Evolutionary conservation across 257 asterid species (phyloP), one percentile per base, ranked within the genome.

Genomic region (Coffea canephora): DNA sequence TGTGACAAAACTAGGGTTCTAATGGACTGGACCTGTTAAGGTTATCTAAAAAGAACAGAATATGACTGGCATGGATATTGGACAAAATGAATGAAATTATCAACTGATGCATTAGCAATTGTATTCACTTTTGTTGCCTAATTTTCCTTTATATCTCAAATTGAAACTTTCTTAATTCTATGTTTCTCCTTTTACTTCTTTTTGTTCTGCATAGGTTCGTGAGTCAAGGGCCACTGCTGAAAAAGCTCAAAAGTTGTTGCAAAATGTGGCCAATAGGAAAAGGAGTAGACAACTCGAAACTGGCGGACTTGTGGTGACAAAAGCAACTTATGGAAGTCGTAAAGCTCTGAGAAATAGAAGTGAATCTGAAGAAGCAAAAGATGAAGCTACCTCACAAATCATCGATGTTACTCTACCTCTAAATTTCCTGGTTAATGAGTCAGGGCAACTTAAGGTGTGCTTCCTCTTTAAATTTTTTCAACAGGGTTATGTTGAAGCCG

Each of bases 221-320:
- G 93, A 91, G 89, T 91, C 97, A 73, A 85, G 85, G 82, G 84
- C 81, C n/a, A 97, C 96, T 75, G 99, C 99, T 76, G 85, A 84
- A 90, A 92, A 91, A 90, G 98, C 99, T 69, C 99, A 94, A 78
- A 91, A 90, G 79, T 86, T 96, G 83, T 89, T 96, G 83, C 91
- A 87, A 83, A 92, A 83, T 88, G 99, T 92, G 71, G 84, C 99
- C 79, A 88, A 89, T 79, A 90, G 98, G 90, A 96, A 94, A 86
- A 89, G 76, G 85, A 90, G 78, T 77, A 89, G 82, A 81, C 99
- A 96, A 78, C 82, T 64, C 69, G 97, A 92, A 88, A 81, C 76
- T 52, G 93, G 88, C 57, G 98, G 99, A 72, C 82, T 96, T 74
- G 95, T 92, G 77, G 78, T 96, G 67, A 86, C 84, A 69, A 85